Conservation (phyloP, 2,329 filamentous ascomycete species). For the Botrytis cinerea region DNA sequence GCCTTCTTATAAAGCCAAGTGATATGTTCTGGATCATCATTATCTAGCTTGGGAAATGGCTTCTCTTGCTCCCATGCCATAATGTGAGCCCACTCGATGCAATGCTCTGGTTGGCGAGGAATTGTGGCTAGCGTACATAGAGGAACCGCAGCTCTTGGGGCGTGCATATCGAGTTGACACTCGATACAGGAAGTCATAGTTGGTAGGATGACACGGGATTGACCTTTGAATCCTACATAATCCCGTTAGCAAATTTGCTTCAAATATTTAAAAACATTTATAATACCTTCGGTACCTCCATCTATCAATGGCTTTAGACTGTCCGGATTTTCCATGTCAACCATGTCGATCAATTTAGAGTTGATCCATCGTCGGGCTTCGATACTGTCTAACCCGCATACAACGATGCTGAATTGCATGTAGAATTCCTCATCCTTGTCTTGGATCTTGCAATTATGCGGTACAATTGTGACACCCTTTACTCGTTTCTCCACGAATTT, state of each 20-base stretch:
- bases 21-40: slow-evolving; percentile 94
- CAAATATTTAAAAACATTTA: neutral
- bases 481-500: slow-evolving; percentile 88
- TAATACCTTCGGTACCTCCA: slow-evolving; percentile 82
- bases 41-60: slow-evolving; percentile 84
- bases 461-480: slow-evolving; percentile 86
- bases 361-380: slow-evolving; percentile 99
- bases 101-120: slow-evolving; percentile 94
- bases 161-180: slow-evolving; percentile 98
- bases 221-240: slow-evolving; percentile 82
- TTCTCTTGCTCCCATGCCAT: slow-evolving; percentile 93
- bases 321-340: slow-evolving; percentile 80
- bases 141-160: slow-evolving; percentile 92
- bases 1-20: slow-evolving; percentile 94
- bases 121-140: slow-evolving; percentile 96
- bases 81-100: slow-evolving; percentile 97
- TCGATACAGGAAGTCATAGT: slow-evolving; percentile 95
- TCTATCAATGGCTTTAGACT: slow-evolving; percentile 92
- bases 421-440: slow-evolving; percentile 97
- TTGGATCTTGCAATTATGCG: slow-evolving; percentile 93
- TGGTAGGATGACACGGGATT: slow-evolving; percentile 87
- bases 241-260: neutral
- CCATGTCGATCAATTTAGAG: slow-evolving; percentile 85
- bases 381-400: slow-evolving; percentile 95
- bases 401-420: slow-evolving; percentile 90